A percentile compares a stretch with the other conserved stretches of the same genome.
phyloP scores from a whole-genome alignment of 2,329 filamentous ascomycete species.

The Delphinella strobiligena region DNA sequence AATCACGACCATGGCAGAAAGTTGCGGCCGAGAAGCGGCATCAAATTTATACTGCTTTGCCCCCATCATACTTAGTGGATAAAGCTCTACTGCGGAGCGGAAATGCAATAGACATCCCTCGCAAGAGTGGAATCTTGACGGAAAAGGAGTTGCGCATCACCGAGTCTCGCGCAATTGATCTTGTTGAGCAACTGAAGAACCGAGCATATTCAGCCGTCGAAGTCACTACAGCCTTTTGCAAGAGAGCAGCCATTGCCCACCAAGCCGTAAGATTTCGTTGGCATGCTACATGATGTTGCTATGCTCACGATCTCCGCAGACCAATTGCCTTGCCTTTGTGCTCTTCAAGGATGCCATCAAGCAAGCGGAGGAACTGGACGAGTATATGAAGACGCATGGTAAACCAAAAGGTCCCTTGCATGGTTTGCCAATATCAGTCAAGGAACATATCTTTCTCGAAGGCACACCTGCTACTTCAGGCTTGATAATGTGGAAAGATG shows the following conservation, averaged over 20 bases:
- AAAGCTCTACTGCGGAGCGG: constrained; percentile 1
- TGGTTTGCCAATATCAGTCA: constrained; percentile 51
- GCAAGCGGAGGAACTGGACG: constrained; percentile 37
- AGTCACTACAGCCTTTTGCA: constrained; percentile 38
- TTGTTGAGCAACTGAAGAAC: not conserved
- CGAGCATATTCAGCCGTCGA: constrained; percentile 32
- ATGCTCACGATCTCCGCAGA: constrained; percentile 13
- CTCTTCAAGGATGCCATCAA: constrained; percentile 38
- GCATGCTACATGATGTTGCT: too few species aligned
- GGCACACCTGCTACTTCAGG: constrained; percentile 29
- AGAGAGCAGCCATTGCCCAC: constrained; percentile 38
- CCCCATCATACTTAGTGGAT: constrained; percentile 1
- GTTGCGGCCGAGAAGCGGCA: constrained; percentile 3
- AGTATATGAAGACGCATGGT: constrained; percentile 29
- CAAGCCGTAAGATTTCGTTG: constrained; percentile 22
- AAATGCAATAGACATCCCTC: constrained; percentile 1
- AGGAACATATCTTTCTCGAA: constrained; percentile 52
- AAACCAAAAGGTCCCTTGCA: constrained; percentile 48
- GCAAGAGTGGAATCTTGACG: constrained; percentile 1
- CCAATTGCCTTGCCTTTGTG: constrained; percentile 43
- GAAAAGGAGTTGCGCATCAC: constrained; percentile 7
- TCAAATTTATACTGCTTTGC: constrained; percentile 5
- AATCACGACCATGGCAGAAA: not conserved
- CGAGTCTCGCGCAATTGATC: constrained; percentile 3
- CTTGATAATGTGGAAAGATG: constrained; percentile 45